A percentile compares a stretch with the other conserved stretches of the same genome.
Conservation (phyloP, 176 grass and related monocot species). For the Carex myosuroides region DNA sequence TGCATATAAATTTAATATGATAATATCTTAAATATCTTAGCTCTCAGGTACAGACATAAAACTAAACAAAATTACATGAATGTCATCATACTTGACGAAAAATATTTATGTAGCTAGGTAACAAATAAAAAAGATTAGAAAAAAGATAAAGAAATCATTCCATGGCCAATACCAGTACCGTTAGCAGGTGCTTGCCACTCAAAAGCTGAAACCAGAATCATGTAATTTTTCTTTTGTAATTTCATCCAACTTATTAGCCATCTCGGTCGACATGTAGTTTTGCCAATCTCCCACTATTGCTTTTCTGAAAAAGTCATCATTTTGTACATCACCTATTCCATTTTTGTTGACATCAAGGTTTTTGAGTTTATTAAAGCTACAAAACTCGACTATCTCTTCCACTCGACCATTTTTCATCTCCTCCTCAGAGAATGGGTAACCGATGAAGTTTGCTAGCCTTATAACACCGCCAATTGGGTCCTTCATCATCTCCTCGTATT, state of each 20-base stretch:
- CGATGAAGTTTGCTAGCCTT: neutral
- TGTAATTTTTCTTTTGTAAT: neutral
- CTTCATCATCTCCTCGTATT: constrained; percentile 22
- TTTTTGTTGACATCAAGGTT: neutral
- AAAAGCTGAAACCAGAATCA: neutral
- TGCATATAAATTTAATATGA: too few relatives aligned
- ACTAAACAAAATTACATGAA: too few relatives aligned
- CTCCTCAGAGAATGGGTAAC: neutral
- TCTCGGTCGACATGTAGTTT: neutral
- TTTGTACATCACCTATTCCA: neutral
- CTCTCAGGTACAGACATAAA: too few relatives aligned
- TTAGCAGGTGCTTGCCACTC: neutral
- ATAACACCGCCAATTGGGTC: neutral
- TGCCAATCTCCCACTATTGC: neutral
- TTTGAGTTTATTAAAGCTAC: neutral
- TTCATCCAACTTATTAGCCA: neutral
- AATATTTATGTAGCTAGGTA: too few relatives aligned
- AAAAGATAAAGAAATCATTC: neutral
- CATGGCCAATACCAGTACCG: neutral
- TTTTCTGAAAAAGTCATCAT: neutral
- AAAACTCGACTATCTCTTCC: neutral
- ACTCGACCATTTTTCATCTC: neutral
- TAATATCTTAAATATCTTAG: too few relatives aligned
- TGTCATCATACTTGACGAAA: too few relatives aligned
- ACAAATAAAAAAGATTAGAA: neutral